phyloP scores from a whole-genome alignment of 352 stramenopile genomes.

The Blastocystis sp. region DNA sequence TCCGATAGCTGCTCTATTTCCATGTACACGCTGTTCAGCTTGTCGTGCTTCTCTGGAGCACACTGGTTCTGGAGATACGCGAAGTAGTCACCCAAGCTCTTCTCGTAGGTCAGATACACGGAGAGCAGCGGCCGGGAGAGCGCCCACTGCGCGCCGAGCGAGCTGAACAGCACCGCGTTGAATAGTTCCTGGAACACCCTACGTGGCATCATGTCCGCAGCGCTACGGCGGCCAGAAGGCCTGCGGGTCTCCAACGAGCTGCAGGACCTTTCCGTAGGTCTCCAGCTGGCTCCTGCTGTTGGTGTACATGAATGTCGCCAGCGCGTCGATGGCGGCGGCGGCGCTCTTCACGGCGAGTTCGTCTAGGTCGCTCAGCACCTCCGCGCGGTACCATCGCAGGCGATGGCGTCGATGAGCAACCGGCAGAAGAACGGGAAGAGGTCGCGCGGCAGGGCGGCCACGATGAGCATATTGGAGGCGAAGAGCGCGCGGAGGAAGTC shows the following conservation, averaged over 20 bases:
- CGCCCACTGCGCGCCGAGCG: neutral
- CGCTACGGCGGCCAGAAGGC: conserved; percentile 11
- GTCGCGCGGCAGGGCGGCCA: neutral
- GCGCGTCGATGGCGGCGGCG: neutral
- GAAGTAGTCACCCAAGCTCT: neutral
- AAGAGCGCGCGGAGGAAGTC: neutral
- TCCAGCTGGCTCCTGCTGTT: neutral
- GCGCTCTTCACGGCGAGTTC: neutral
- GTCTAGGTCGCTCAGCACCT: neutral
- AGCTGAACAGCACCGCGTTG: neutral
- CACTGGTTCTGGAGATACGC: neutral
- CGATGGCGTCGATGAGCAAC: neutral
- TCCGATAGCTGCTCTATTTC: neutral
- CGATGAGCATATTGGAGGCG: neutral
- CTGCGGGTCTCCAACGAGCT: neutral
- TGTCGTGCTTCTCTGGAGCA: neutral
- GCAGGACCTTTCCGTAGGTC: neutral
- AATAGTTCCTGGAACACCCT: conserved; percentile 13
- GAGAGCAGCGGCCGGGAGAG: neutral
- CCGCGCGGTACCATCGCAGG: neutral
- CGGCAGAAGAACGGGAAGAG: neutral
- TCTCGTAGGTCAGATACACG: conserved; percentile 19
- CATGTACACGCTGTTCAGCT: neutral
- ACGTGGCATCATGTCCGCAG: neutral
- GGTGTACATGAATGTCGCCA: conserved; percentile 21